Evolutionary conservation across 140 eudicot species (phyloP), one percentile per base, ranked within the genome.

Genomic region (Bidens hawaiensis): DNA sequence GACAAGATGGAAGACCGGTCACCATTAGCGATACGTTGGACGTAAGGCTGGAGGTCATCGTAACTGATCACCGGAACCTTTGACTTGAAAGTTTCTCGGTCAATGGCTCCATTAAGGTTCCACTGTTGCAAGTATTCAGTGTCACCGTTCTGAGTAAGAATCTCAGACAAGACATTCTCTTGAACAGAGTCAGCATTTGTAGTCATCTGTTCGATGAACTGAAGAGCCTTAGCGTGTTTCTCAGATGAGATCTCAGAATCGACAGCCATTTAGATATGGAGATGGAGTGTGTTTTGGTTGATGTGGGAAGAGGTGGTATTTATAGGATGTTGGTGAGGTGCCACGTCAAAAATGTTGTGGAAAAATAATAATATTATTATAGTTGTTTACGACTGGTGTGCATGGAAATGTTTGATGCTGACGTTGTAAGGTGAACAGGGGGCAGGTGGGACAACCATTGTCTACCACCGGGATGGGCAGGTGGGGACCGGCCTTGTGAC

Each of bases 1-100:
- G 87, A 79, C 36, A 88, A 73, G 34, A 89, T 85, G 7, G 85
- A 82, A 25, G 97, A 89, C 13, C 83, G 89, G 26, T 85, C 91
- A 3, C 95, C 97, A 34, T 85, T 64, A 45, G 86, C 91, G 13
- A 85, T 77, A 42, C 96, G 85, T 52, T 75, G 75, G 41, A 88
- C 76, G 56, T 85, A 80, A 22, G 96, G 88, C 55, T 58, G 85
- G 9, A 89, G 71, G 34, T 85, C 95, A 24, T 89, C 97, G 15
- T 85, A 85, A 0, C 70, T 60, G 3, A 86, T 76, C 1, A 85
- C 82, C 43, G 95, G 91, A 13, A 89, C 78, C 34, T 70, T 85
- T 0, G 80, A 68, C 75, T 80, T 89, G 26, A 80, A 89, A 28
- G 79, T 75, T 13, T 76, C 79, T 6, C 84, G 76, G 15, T 89